Conservation (phyloP, 257 asterid species). For the Scutellaria baicalensis region DNA sequence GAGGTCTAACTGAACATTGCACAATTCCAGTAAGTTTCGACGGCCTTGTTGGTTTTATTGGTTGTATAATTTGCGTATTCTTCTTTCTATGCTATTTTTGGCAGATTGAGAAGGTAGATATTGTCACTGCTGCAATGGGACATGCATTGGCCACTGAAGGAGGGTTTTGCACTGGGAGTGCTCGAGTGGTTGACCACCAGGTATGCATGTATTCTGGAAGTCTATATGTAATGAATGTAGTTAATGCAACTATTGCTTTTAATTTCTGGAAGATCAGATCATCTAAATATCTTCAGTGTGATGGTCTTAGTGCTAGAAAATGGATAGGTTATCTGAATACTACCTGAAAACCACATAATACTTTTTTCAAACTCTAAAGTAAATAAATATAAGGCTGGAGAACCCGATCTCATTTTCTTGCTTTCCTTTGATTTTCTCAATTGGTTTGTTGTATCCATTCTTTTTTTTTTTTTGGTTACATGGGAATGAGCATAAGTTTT, state of each 20-base stretch:
- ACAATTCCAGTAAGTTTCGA: conserved; percentile 58
- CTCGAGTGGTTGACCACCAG: conserved; percentile 91
- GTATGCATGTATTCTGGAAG: conserved; percentile 26
- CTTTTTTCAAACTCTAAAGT: too few species aligned
- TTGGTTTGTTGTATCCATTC: too few species aligned
- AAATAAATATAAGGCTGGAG: not conserved
- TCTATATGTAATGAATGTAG: not conserved
- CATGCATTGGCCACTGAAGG: conserved; percentile 96
- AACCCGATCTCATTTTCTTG: too few species aligned
- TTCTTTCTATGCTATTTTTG: conserved; percentile 11
- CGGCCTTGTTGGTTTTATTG: conserved; percentile 9
- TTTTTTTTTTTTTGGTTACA: too few species aligned
- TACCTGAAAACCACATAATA: not conserved
- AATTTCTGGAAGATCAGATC: not conserved
- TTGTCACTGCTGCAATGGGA: conserved; percentile 92
- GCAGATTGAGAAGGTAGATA: conserved; percentile 87
- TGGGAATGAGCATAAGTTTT: too few species aligned
- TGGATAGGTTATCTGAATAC: not conserved
- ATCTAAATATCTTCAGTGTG: not conserved
- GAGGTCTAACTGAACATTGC: conserved; percentile 84
- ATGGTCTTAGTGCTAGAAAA: not conserved
- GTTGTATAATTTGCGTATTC: conserved; percentile 12
- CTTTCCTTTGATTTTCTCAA: too few species aligned
- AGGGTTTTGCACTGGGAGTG: conserved; percentile 95
- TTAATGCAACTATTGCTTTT: not conserved